These are phyloP conservation scores for Arthrobotrys sinensis DNA, from an alignment of 2,329 filamentous ascomycete species.

Conservation along the genomic window DNA sequence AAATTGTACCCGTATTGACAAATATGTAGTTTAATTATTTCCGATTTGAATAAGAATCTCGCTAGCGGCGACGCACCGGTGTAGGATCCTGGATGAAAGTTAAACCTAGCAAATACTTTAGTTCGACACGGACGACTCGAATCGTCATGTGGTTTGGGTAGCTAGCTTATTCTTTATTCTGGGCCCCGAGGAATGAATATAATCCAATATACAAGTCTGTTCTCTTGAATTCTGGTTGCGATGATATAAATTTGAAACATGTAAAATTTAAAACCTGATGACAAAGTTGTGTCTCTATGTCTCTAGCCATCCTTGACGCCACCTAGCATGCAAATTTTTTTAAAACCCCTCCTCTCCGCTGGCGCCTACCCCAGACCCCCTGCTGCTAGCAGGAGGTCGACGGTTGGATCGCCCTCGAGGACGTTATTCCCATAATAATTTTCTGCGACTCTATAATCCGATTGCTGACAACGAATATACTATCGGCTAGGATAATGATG, in stretches of 20 bases:
- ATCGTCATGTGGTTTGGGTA: background rate
- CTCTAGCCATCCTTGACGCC: background rate
- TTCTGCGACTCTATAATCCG: background rate
- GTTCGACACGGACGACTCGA: background rate
- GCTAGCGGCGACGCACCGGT: background rate
- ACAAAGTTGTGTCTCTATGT: background rate
- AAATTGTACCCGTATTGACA: background rate
- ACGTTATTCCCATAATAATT: background rate
- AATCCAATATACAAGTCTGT: conserved; percentile 9
- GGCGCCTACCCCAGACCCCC: background rate
- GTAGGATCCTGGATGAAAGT: background rate
- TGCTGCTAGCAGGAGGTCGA: background rate
- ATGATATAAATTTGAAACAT: conserved; percentile 12
- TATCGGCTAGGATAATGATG: conserved; percentile 33
- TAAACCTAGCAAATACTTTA: background rate
- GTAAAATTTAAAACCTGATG: background rate
- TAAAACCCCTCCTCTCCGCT: background rate
- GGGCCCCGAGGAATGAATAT: conserved; percentile 1
- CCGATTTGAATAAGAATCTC: conserved; percentile 15
- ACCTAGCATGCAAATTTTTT: background rate
- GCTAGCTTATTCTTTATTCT: background rate
- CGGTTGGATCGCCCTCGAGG: background rate
- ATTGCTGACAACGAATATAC: conserved; percentile 14
- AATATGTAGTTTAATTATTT: conserved; percentile 33
- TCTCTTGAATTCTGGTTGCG: background rate